These are phyloP conservation scores for Backusella macrospora DNA, from an alignment of 192 early-diverging fungal genomes.

Conservation along the genomic window DNA sequence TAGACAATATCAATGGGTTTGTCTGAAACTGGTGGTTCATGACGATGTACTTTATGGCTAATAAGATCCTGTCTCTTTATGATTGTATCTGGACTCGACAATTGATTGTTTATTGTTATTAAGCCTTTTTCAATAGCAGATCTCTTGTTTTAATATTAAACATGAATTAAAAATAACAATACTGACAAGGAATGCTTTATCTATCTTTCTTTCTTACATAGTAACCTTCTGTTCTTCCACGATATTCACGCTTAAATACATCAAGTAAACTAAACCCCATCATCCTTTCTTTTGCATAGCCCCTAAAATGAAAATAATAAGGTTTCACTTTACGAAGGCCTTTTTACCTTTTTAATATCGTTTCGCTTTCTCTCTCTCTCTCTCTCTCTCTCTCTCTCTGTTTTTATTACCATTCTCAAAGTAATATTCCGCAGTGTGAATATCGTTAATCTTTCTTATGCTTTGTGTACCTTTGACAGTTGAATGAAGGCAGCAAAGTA, in stretches of 20 bases:
- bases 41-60: slow-evolving; percentile 82
- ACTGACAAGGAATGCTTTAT: neutral
- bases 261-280: slow-evolving; percentile 65
- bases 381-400: neutral
- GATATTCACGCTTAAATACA: slow-evolving; percentile 83
- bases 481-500: neutral
- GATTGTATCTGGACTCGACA: slow-evolving; percentile 53
- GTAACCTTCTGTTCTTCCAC: slow-evolving; percentile 74
- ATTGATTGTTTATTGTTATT: slow-evolving; percentile 74
- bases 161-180: neutral
- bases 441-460: slow-evolving; percentile 18
- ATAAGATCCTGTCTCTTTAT: slow-evolving; percentile 79
- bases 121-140: slow-evolving; percentile 74
- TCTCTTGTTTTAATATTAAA: slow-evolving; percentile 36
- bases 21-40: slow-evolving; percentile 88
- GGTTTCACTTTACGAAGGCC: slow-evolving; percentile 78
- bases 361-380: neutral
- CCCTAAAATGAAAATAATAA: slow-evolving; percentile 76
- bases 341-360: slow-evolving; percentile 18
- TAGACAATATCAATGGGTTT: slow-evolving; percentile 63
- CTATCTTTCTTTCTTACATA: slow-evolving; percentile 59
- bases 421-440: slow-evolving; percentile 48
- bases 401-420: slow-evolving; percentile 55
- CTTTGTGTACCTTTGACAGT: slow-evolving; percentile 3
- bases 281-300: slow-evolving; percentile 88